These are phyloP conservation scores for Aspergillus pseudonomiae DNA, from an alignment of 2,329 filamentous ascomycete genomes.

Conservation along the genomic window DNA sequence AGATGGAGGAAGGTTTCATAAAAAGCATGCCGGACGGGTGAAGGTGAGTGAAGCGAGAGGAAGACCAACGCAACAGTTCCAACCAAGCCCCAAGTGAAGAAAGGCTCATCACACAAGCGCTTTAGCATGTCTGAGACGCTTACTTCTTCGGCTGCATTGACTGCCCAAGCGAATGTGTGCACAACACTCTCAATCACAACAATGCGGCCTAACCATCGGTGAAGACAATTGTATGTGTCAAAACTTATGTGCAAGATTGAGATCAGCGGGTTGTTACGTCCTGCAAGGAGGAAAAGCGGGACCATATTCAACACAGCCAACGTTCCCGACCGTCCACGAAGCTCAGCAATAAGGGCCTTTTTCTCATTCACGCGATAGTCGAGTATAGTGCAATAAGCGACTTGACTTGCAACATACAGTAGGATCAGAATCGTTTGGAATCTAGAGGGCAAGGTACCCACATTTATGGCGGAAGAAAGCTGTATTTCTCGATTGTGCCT, in stretches of 20 bases:
- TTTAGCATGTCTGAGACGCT: constrained; percentile 36
- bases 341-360: constrained; percentile 70
- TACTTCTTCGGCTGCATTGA: constrained; percentile 61
- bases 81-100: constrained; percentile 50
- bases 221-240: constrained; percentile 91
- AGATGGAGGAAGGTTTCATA: constrained; percentile 53
- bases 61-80: constrained; percentile 46
- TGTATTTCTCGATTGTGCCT: constrained; percentile 77
- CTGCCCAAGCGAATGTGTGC: constrained; percentile 75
- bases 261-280: constrained; percentile 93
- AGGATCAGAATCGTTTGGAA: constrained; percentile 72
- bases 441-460: constrained; percentile 78
- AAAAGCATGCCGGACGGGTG: constrained; percentile 48
- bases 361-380: constrained; percentile 48
- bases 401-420: constrained; percentile 71
- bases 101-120: constrained; percentile 40
- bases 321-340: constrained; percentile 82
- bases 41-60: constrained; percentile 48
- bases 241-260: constrained; percentile 81
- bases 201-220: constrained; percentile 80
- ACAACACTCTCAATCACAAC: constrained; percentile 70
- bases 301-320: constrained; percentile 89
- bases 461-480: constrained; percentile 67
- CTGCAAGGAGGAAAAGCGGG: constrained; percentile 82
- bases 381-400: constrained; percentile 68